Percentiles rank a stretch among this genome's conserved stretches.
Conservation (phyloP, 345 rosid species). For the Dipteronia dyeriana region DNA sequence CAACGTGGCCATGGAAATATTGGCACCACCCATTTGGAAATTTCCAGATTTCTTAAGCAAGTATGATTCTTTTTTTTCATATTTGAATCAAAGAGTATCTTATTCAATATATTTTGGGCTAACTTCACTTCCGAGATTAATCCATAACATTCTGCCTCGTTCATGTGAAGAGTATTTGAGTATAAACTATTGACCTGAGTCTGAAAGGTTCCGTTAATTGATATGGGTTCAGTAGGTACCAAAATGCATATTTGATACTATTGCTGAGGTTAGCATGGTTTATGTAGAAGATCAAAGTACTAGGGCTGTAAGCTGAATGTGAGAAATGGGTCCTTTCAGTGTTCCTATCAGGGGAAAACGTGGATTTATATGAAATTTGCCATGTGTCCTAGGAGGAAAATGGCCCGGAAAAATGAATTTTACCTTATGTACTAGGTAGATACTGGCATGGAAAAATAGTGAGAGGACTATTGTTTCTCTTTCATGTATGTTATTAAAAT, state of each 20-base stretch:
- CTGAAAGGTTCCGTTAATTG: too few species aligned
- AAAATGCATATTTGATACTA: neutral
- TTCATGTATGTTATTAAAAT: neutral
- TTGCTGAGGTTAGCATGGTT: neutral
- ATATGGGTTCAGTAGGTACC: neutral
- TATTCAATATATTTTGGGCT: neutral
- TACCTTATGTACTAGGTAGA: neutral
- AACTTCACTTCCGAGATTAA: neutral
- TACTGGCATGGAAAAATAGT: neutral
- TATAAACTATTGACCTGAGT: too few species aligned
- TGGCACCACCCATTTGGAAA: neutral
- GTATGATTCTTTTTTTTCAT: too few species aligned
- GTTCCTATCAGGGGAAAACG: too few species aligned
- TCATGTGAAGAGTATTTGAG: too few species aligned
- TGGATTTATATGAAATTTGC: neutral
- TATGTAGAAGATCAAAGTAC: neutral
- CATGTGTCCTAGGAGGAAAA: neutral
- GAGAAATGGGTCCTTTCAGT: too few species aligned
- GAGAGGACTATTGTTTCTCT: neutral
- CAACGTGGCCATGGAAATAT: neutral
- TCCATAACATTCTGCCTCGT: neutral
- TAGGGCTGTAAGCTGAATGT: neutral
- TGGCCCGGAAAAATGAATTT: neutral
- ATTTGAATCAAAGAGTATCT: neutral
- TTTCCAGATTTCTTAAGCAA: neutral